phyloP scores from a whole-genome alignment of 2,329 filamentous ascomycete genomes.

The Scortechinia acanthostroma region DNA sequence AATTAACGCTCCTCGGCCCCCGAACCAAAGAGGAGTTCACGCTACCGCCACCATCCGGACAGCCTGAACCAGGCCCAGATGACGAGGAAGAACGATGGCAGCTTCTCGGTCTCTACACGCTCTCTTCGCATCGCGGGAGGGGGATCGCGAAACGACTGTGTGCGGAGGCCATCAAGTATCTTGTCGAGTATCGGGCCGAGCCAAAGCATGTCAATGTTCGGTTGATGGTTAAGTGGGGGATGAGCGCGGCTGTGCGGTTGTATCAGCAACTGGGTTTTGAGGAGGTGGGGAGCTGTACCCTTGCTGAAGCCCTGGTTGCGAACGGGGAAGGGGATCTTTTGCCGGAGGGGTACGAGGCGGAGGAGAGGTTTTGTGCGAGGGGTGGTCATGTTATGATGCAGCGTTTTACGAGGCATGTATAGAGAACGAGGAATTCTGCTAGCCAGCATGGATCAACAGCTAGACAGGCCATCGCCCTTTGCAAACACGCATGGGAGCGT shows the following conservation, averaged over 20 bases:
- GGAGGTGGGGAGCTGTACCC: conserved; percentile 14
- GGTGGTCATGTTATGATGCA: neutral
- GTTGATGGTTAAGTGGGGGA: conserved; percentile 17
- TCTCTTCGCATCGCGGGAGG: conserved; percentile 9
- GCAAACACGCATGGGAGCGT: no score
- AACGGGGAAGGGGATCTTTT: conserved; percentile 17
- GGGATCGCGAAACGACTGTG: conserved; percentile 12
- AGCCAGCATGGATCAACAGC: no score
- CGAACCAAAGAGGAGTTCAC: conserved; percentile 10
- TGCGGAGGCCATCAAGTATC: conserved; percentile 6
- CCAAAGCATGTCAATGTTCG: conserved; percentile 10
- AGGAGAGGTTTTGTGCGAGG: neutral
- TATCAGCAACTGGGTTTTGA: conserved; percentile 16
- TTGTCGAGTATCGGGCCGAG: conserved; percentile 8
- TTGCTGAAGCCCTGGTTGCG: conserved; percentile 15
- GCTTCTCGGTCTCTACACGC: conserved; percentile 11
- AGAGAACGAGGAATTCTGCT: no score
- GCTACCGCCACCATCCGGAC: conserved; percentile 12
- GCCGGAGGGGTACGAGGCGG: conserved; percentile 10
- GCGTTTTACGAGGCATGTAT: neutral
- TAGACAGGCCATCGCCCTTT: no score
- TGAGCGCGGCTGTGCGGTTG: conserved; percentile 12
- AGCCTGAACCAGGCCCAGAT: conserved; percentile 9
- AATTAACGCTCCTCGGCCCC: conserved; percentile 18
- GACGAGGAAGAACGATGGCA: conserved; percentile 15